phyloP scores from a whole-genome alignment of 495 filamentous ascomycete species.

The Hypoxylon subgilvum region DNA sequence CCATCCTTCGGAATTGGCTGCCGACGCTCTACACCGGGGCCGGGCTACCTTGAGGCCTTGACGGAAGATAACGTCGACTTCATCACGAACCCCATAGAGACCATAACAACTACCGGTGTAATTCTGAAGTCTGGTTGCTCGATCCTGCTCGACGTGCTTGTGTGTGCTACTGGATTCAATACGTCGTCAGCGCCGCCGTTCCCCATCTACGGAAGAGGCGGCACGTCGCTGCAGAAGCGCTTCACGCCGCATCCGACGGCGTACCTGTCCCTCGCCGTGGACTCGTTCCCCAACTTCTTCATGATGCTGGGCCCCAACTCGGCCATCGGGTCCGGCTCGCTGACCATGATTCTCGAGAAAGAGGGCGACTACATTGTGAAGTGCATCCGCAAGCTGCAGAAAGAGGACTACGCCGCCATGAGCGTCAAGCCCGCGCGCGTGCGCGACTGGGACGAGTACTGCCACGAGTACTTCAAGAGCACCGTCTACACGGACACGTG shows the following conservation, averaged over 20 bases:
- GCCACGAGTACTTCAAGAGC: conserved; percentile 65
- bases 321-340: conserved; percentile 61
- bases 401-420: conserved; percentile 69
- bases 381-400: conserved; percentile 69
- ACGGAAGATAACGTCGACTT: conserved; percentile 66
- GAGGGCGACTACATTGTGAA: conserved; percentile 67
- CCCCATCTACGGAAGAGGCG: conserved; percentile 57
- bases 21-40: conserved; percentile 73
- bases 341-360: conserved; percentile 63
- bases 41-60: conserved; percentile 73
- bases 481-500: conserved; percentile 72
- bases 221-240: conserved; percentile 55
- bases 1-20: conserved; percentile 72
- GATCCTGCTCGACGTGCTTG: conserved; percentile 57
- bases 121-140: conserved; percentile 53
- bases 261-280: conserved; percentile 68
- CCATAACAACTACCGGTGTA: conserved; percentile 59
- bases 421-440: conserved; percentile 59
- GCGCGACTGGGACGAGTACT: conserved; percentile 65
- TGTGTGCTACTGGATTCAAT: conserved; percentile 75
- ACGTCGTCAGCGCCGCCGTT: conserved; percentile 65
- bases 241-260: conserved; percentile 61
- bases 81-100: conserved; percentile 59
- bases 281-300: conserved; percentile 71
- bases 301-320: conserved; percentile 67